Evolutionary conservation across 2,329 filamentous ascomycete species (phyloP), one percentile per base, ranked within the genome.

Genomic region (Ceratocystis papillata): DNA sequence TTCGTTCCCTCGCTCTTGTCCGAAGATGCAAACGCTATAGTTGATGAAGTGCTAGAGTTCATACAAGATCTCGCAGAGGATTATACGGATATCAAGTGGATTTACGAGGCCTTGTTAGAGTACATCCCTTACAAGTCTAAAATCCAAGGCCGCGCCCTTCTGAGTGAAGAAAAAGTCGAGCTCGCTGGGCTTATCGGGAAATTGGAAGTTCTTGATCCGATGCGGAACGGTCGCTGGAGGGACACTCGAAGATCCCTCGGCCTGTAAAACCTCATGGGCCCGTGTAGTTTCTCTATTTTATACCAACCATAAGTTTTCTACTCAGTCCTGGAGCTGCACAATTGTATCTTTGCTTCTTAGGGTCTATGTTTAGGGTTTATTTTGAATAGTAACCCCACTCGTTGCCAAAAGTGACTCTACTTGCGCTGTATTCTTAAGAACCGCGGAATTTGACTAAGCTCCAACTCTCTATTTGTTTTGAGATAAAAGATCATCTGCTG

Each of bases 101-200:
- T 96, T 57, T 96, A 96, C 73, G 89, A 96, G 75, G 87, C 87
- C 4, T 78, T 97, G 63, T 80, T 97, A 28, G 84, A 90, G 69
- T 91, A 90, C 72, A 86, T 86, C 0, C 73, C 87, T 37, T 77
- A 79, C 41, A 74, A 88, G n/a, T 80, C 79, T 65, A 74, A 75
- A n/a, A 72, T 88, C 68, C 80, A 80, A 70, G 75, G 76, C 75
- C 71, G 76, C 59, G 72, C 74, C 67, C 79, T 73, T 2, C 69
- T 70, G 8, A 67, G 69, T 1, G 73, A 77, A 5, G 78, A 82
- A 69, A 75, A 75, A 67, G 71, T 71, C 7, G 79, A 83, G 62
- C 74, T 87, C 53, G 71, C 74, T 60, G 72, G 69, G 57, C 89
- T 86, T 88, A 75, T 96, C 41, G 76, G 75, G 17, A 83, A 84